Base-by-base conservation (phyloP, 1,139 yeast genomes). In the Diutina sp. region DNA sequence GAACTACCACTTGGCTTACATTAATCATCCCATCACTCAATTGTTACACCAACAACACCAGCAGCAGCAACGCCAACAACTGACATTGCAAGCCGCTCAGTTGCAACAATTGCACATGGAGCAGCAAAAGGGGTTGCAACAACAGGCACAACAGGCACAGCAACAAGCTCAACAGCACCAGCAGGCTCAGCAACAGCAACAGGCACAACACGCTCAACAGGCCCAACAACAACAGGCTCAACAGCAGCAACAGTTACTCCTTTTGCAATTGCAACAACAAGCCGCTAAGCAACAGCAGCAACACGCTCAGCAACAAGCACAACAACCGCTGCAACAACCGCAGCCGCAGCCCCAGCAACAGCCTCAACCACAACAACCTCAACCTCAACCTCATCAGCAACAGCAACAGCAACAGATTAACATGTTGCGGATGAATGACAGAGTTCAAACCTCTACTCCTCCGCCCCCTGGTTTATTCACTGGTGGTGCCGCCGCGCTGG, bases 1-100 rank as follows among this genome's bases (percentile, higher is more conserved):
- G 60, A 76, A 76, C 60, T 76, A 76, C 60, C 79, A 76, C 61
- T 72, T 76, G 63, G 77, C 80, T 14, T 76, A 76, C 63, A 76
- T 72, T 61, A 76, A 76, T 63, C 80, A 76, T 61, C 78, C 77
- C 55, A 70, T 72, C 59, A 65, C 69, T 55, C 79, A 75, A 63
- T 50, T 50, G 44, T 30, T 50, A 11, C 44, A 30, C 16, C 78
- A 73, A 60, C 76, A 69, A 60, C 65, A 72, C 3, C 68, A 73
- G 50, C 65, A 72, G 53, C 57, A 58, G 53, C 61, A 61, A 60
- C 59, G 58, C 58, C 57, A 54, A 8, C 56, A 12, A 54, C 55
- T 41, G 25, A 18, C 51, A 6, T 25, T 41, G 47, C 38, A 44
- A 18, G 25, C 18, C n/a, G 16, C 14, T 25, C 57, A 53, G 54